phyloP scores from a whole-genome alignment of 169 alveolate species.

The Cryptosporidium xiaoi region DNA sequence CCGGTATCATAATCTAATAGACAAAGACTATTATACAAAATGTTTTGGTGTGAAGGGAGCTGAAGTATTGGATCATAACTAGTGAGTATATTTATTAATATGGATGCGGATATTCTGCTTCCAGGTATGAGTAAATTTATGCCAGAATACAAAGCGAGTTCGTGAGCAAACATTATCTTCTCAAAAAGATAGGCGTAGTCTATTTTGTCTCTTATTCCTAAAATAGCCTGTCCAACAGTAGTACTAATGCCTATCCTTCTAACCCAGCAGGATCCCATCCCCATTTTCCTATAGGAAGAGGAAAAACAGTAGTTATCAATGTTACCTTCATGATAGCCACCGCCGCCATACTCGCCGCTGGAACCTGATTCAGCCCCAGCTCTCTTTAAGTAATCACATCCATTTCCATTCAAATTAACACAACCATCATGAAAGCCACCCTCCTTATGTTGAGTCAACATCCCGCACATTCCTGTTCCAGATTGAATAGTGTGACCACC shows the following conservation, averaged over 20 bases:
- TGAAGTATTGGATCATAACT: constrained; percentile 44
- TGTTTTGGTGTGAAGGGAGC: constrained; percentile 27
- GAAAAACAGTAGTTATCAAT: no score
- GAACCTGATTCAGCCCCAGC: no score
- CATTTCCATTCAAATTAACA: background rate
- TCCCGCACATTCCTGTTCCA: background rate
- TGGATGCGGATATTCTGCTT: constrained; percentile 46
- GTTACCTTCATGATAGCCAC: no score
- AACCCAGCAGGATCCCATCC: constrained; percentile 31
- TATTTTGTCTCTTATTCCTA: constrained; percentile 50
- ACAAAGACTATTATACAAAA: constrained; percentile 36
- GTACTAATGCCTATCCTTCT: constrained; percentile 47
- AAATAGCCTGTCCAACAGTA: constrained; percentile 57
- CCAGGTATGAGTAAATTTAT: constrained; percentile 44
- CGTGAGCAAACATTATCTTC: constrained; percentile 64
- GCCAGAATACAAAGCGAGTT: constrained; percentile 54
- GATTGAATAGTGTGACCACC: background rate
- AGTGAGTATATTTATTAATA: constrained; percentile 22
- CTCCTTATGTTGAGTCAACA: background rate
- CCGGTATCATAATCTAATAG: constrained; percentile 48
- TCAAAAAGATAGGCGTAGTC: constrained; percentile 35
- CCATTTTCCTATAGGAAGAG: no score
- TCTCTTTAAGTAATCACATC: background rate
- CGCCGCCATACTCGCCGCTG: no score
- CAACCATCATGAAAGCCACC: no score